phyloP scores from a whole-genome alignment of 164 flowering plant species.

The Vitis rotundifolia region DNA sequence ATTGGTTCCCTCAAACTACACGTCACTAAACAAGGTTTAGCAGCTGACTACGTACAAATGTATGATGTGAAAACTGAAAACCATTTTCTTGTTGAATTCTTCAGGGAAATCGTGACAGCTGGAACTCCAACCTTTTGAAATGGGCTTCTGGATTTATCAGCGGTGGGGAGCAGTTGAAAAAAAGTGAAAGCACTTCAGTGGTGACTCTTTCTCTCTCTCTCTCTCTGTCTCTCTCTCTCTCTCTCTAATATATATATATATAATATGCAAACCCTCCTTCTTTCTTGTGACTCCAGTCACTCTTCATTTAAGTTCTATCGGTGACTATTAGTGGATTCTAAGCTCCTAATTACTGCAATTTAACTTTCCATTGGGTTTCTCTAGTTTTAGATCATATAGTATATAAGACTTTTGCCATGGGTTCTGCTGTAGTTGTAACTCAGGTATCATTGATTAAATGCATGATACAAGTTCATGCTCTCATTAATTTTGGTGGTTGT shows the following conservation, averaged over 20 bases:
- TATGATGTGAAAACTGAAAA: not conserved
- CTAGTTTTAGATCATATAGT: not conserved
- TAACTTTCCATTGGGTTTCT: not conserved
- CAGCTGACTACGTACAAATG: not conserved
- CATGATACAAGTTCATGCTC: too few species aligned
- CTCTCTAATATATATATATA: not conserved
- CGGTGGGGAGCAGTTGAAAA: conserved; percentile 54
- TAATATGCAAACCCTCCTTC: not conserved
- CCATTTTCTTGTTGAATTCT: conserved; percentile 9
- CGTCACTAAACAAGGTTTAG: not conserved
- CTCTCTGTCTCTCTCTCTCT: not conserved
- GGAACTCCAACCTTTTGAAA: conserved; percentile 85
- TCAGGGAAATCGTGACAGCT: conserved; percentile 57
- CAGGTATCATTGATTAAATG: too few species aligned
- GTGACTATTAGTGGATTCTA: not conserved
- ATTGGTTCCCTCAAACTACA: not conserved
- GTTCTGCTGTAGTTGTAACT: too few species aligned
- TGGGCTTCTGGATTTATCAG: conserved; percentile 96
- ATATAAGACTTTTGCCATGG: too few species aligned
- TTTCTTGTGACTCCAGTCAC: not conserved
- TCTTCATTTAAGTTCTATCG: not conserved
- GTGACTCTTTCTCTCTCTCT: conserved; percentile 32
- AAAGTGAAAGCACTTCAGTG: conserved; percentile 34
- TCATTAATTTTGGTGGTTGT: too few species aligned
- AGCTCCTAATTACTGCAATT: not conserved